phyloP scores from a whole-genome alignment of 805 yeast genomes.

The Suhomyces canberraensis region DNA sequence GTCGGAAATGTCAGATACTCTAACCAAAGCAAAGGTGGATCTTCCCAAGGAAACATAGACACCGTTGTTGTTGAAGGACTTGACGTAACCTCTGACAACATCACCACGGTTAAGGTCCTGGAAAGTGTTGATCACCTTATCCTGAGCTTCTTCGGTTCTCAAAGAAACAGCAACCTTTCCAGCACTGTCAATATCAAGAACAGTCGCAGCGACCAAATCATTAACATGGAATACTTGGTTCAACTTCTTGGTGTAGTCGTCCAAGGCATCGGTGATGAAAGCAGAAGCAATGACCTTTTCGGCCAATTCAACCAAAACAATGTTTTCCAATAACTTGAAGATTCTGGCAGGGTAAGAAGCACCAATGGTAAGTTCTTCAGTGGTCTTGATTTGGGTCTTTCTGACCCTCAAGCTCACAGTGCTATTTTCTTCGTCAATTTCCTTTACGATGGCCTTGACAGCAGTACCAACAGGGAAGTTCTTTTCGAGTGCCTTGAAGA shows the following conservation, averaged over 20 bases:
- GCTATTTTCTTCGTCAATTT: conserved; percentile 52
- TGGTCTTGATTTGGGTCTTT: conserved; percentile 34
- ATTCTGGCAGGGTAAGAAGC: conserved; percentile 60
- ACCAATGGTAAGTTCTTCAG: conserved; percentile 54
- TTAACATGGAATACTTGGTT: conserved; percentile 48
- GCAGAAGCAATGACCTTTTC: conserved; percentile 59
- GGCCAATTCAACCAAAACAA: conserved; percentile 69
- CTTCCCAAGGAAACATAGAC: conserved; percentile 75
- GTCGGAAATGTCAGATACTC: conserved; percentile 79
- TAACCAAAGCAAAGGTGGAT: conserved; percentile 70
- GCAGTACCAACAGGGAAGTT: conserved; percentile 73
- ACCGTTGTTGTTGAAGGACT: conserved; percentile 70
- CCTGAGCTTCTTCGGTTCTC: conserved; percentile 52
- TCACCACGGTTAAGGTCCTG: conserved; percentile 65
- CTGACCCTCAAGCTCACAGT: conserved; percentile 51
- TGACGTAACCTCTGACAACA: conserved; percentile 77
- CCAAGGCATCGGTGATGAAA: conserved; percentile 72
- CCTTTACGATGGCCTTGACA: conserved; percentile 52
- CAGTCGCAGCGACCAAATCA: conserved; percentile 56
- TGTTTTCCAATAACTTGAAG: conserved; percentile 53
- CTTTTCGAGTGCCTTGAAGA: conserved; percentile 46
- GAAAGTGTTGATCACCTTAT: conserved; percentile 45
- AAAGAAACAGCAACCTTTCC: conserved; percentile 62
- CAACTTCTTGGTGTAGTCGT: conserved; percentile 57
- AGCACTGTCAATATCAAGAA: conserved; percentile 47